Percentiles rank a stretch among this genome's conserved stretches.
These are phyloP conservation scores for Amyloporia xantha DNA, from an alignment of 768 basidiomycete genomes.

Conservation along the genomic window DNA sequence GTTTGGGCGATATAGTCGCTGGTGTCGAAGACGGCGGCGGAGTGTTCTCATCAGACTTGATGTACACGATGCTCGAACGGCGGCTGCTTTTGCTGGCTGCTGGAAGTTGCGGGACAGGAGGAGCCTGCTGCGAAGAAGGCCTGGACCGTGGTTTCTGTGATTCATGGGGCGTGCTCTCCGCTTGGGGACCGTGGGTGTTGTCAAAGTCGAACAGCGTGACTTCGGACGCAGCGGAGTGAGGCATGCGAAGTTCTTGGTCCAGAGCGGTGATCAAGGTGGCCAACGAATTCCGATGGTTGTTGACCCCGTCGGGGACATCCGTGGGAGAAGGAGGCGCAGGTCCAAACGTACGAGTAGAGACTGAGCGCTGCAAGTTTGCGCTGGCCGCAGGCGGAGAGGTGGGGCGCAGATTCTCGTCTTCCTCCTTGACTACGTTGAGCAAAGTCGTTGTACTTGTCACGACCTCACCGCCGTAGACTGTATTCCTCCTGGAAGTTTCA, in stretches of 20 bases:
- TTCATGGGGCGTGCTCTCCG: constrained; percentile 62
- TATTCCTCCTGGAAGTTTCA: constrained; percentile 41
- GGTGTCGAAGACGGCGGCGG: constrained; percentile 4
- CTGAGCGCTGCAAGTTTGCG: constrained; percentile 3
- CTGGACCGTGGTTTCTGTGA: constrained; percentile 25
- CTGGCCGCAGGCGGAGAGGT: constrained; percentile 9
- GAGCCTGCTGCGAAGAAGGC: constrained; percentile 15
- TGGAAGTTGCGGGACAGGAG: constrained; percentile 19
- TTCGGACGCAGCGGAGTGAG: constrained; percentile 54
- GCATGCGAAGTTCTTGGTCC: constrained; percentile 26
- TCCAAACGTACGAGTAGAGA: constrained; percentile 12
- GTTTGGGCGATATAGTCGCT: constrained; percentile 5
- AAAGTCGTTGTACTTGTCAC: constrained; percentile 12
- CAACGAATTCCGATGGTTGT: constrained; percentile 48
- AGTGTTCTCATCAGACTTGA: constrained; percentile 47
- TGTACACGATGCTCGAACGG: constrained; percentile 60
- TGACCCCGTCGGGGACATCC: constrained; percentile 43
- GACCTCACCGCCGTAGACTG: constrained; percentile 22
- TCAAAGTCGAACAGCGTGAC: constrained; percentile 50
- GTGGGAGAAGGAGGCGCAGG: constrained; percentile 40
- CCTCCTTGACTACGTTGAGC: constrained; percentile 36
- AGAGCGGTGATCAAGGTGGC: constrained; percentile 32
- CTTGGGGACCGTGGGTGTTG: constrained; percentile 35
- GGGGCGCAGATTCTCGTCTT: constrained; percentile 27
- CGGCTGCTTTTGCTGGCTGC: constrained; percentile 21